Evolutionary conservation across 2,329 filamentous ascomycete genomes (phyloP), one percentile per base, ranked within the genome.

Genomic region (Fusarium newnesense): DNA sequence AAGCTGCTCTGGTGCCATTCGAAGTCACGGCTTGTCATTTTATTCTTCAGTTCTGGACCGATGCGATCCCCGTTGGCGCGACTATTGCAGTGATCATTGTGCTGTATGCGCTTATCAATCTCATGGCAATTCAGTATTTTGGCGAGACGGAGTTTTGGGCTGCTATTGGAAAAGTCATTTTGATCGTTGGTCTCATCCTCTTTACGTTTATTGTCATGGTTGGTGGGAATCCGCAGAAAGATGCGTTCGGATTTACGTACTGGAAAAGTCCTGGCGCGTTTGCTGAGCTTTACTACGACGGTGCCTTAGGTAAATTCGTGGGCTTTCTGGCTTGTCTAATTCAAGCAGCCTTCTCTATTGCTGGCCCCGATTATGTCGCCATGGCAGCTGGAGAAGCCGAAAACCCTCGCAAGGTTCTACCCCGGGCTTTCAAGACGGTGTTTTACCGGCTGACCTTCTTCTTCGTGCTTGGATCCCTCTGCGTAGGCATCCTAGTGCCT

Each of bases 161-260:
- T 26, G 91, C 93, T 5, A 80, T 93, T 5, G 91, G 91, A 61
- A 94, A 95, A 34, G 88, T 94, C 6, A 75, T 95, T 5, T 86
- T 95, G 57, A 93, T 93, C 67, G 81, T 94, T 40, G 92, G 89
- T 2, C 85, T 96, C 57, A 87, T 95, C 74, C 76, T 90, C 71
- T 95, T 94, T 83, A 96, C 94, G 5, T 94, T 97, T 77, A 87
- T 97, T 72, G 90, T 91, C 72, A 96, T 96, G 91, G 83, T 96
- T 2, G 94, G 94, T 12, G 94, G 93, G 6, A 96, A 96, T 74
- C 94, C 94, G 0, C 80, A 90, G 2, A 85, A 88, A 42, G 92
- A 95, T 74, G 85, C 88, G 0, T 93, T 93, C 70, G 93, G 93
- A 2, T 96, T 96, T 79, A 87, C 80, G 0, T 90, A 88, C 79